Evolutionary conservation across 768 basidiomycete species (phyloP).

Genomic region (Boletellus emodensis): DNA sequence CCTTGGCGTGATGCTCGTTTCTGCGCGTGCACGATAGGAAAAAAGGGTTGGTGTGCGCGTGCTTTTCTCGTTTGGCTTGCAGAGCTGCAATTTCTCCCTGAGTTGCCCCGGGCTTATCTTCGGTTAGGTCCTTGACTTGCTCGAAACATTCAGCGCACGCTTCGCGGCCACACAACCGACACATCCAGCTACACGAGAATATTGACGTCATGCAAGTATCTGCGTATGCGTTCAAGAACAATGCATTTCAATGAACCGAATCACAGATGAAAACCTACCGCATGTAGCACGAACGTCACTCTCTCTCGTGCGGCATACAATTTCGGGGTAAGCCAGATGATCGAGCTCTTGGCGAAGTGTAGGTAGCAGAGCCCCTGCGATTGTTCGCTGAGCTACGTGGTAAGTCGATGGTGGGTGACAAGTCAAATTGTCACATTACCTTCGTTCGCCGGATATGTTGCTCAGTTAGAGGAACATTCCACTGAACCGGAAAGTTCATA

Average conservation of each 20-base stretch:
- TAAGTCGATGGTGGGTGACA: conserved; percentile 6
- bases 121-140: conserved; percentile 62
- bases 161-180: conserved; percentile 85
- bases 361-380: conserved; percentile 65
- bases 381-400: conserved; percentile 46
- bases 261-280: conserved; percentile 45
- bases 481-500: conserved; percentile 58
- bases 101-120: conserved; percentile 45
- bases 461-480: conserved; percentile 57
- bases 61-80: conserved; percentile 53
- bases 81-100: conserved; percentile 47
- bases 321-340: conserved; percentile 52
- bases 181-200: conserved; percentile 88
- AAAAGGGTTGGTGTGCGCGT: conserved; percentile 64
- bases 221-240: conserved; percentile 30
- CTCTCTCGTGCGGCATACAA: conserved; percentile 73
- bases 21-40: conserved; percentile 70
- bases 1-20: conserved; percentile 60
- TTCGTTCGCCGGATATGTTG: conserved; percentile 57
- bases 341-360: conserved; percentile 59
- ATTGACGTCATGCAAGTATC: conserved; percentile 94
- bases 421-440: conserved; percentile 35
- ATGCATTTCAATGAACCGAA: conserved; percentile 1
- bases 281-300: conserved; percentile 82
- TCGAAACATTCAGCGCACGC: conserved; percentile 81